Base-by-base conservation (phyloP, 2,329 filamentous ascomycete species). In the Colletotrichum phormii region DNA sequence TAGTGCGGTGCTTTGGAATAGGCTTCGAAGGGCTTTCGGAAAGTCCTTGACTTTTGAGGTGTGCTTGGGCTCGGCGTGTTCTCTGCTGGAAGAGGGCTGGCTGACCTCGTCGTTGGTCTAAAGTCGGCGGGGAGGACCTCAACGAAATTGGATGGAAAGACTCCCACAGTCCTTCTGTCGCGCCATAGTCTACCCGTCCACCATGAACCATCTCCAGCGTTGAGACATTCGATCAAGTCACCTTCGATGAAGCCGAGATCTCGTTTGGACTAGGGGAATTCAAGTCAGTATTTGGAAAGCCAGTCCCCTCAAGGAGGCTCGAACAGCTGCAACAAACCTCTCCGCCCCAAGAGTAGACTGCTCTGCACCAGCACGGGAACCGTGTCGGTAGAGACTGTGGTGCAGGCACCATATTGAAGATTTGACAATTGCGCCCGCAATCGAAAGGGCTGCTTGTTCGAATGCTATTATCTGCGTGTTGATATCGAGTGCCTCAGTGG, bases 71-170 rank as follows among this genome's bases (percentile, higher is more conserved):
- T 88, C 57, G 89, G 87, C 1, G 89, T 86, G 78, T 85, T 87
- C 76, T 86, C 88, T 74, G 76, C 84, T 75, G 91, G 85, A 83
- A 95, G 83, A 1, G 90, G 89, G 77, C 90, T 92, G 65, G 86
- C 86, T 35, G 89, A 87, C 79, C 91, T 86, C 55, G 86, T 87
- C 77, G 91, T 90, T 73, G 97, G 97, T 70, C 94, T 92, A 81
- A 97, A 98, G 81, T 91, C 90, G 72, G 97, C 91, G 67, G 94
- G 93, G 37, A 99, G 89, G 6, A 99, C 89, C 81, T 97, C 91
- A 80, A 99, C 97, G 80, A 99, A 99, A 84, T 99, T 99, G 79
- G 95, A 98, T 0, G 97, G 97, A 79, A 99, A 99, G 24, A 97
- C 87, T 66, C 97, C 97, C 78, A 98, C 92, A 79, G 96, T 95